Evolutionary conservation across 768 basidiomycete species (phyloP).

Genomic region (Pilatotrama ljubarskyi): DNA sequence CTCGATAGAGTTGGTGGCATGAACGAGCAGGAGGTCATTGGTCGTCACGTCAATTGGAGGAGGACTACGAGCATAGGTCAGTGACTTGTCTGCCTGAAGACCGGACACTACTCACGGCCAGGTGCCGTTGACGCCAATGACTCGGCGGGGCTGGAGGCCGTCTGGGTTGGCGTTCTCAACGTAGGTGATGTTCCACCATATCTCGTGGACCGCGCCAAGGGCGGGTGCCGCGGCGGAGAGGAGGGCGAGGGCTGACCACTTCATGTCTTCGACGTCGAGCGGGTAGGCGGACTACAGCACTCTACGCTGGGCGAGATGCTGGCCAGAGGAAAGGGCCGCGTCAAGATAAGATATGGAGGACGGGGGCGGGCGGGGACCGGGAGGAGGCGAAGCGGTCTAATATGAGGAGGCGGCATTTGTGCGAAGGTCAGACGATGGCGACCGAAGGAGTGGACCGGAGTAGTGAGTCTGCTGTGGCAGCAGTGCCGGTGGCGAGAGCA

Average conservation of each 20-base stretch:
- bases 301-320: slow-evolving; percentile 9
- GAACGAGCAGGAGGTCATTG: slow-evolving; percentile 73
- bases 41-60: slow-evolving; percentile 76
- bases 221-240: slow-evolving; percentile 38
- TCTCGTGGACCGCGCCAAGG: slow-evolving; percentile 67
- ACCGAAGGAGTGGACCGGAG: background rate
- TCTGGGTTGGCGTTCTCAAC: slow-evolving; percentile 81
- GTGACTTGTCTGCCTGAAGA: background rate
- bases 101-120: slow-evolving; percentile 75
- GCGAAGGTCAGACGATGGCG: slow-evolving; percentile 6
- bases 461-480: background rate
- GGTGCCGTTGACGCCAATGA: slow-evolving; percentile 85
- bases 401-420: slow-evolving; percentile 13
- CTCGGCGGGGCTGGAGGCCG: slow-evolving; percentile 71
- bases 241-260: slow-evolving; percentile 30
- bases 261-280: slow-evolving; percentile 4
- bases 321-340: slow-evolving; percentile 9
- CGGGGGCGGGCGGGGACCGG: slow-evolving; percentile 11
- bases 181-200: slow-evolving; percentile 93
- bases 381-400: slow-evolving; percentile 9
- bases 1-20: slow-evolving; percentile 72
- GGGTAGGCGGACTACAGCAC: slow-evolving; percentile 3
- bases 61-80: slow-evolving; percentile 50
- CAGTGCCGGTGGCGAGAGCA: background rate
- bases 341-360: slow-evolving; percentile 6